phyloP scores from a whole-genome alignment of 371 early-diverging fungal species.

The Rhizomucor pusillus region DNA sequence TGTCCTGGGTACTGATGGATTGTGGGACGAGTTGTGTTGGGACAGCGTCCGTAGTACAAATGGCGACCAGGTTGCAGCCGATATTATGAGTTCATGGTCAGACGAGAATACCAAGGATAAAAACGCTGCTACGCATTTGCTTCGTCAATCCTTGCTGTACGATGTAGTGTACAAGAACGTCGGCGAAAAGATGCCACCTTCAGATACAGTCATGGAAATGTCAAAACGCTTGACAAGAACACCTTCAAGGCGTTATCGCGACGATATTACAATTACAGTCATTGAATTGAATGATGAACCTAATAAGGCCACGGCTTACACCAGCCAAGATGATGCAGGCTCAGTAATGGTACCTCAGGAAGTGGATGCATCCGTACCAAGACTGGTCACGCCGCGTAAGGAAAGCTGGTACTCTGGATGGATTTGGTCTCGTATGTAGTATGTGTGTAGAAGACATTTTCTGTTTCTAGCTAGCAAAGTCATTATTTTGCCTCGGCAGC shows the following conservation, averaged over 20 bases:
- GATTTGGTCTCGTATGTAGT: constrained; percentile 35
- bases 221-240: constrained; percentile 42
- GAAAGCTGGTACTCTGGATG: constrained; percentile 37
- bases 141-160: constrained; percentile 70
- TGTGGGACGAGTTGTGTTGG: constrained; percentile 85
- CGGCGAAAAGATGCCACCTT: constrained; percentile 20
- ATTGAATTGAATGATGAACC: constrained; percentile 57
- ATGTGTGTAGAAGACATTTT: no score
- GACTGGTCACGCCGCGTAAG: constrained; percentile 18
- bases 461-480: no score
- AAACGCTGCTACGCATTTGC: constrained; percentile 86
- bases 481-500: no score
- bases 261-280: constrained; percentile 93
- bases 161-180: constrained; percentile 43
- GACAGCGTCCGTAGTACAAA: constrained; percentile 57
- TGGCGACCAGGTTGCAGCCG: constrained; percentile 41
- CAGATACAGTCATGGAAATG: constrained; percentile 31
- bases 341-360: constrained; percentile 27
- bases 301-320: background rate
- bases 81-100: constrained; percentile 30
- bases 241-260: constrained; percentile 76
- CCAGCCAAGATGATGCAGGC: constrained; percentile 17
- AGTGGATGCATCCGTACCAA: constrained; percentile 23
- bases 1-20: constrained; percentile 92
- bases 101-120: constrained; percentile 35